Evolutionary conservation across 805 yeast genomes (phyloP).

Genomic region (Pichia kluyveri): DNA sequence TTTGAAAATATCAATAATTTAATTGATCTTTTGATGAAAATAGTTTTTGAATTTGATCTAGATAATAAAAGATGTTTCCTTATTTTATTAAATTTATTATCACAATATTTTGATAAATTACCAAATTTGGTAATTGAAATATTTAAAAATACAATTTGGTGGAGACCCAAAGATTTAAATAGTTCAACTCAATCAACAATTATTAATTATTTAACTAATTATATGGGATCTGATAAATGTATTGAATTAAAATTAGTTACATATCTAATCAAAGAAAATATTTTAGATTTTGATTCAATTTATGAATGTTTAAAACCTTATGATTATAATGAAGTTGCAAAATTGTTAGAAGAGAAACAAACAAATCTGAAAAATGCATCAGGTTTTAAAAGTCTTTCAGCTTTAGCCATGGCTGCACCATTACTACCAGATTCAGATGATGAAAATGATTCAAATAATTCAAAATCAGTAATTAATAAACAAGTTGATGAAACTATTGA

Average conservation of each 20-base stretch:
- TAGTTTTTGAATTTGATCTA: conserved; percentile 67
- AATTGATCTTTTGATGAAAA: conserved; percentile 38
- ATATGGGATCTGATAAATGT: conserved; percentile 1
- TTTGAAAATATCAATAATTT: conserved; percentile 28
- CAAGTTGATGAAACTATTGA: conserved; percentile 4
- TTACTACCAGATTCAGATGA: conserved; percentile 58
- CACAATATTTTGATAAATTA: conserved; percentile 34
- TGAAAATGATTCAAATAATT: conserved; percentile 15
- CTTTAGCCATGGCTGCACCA: conserved; percentile 84
- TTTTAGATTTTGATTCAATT: conserved; percentile 54
- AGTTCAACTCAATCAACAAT: conserved; percentile 15
- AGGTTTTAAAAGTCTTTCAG: conserved; percentile 57
- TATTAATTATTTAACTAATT: conserved; percentile 20
- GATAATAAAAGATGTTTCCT: conserved; percentile 69
- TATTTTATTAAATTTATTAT: conserved; percentile 45
- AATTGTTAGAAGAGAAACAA: conserved; percentile 36
- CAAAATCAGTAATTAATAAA: background rate
- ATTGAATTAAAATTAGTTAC: conserved; percentile 31
- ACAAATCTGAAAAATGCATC: conserved; percentile 46
- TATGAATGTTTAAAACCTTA: conserved; percentile 49
- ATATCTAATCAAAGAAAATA: conserved; percentile 54
- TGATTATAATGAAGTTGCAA: conserved; percentile 29
- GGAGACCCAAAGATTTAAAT: conserved; percentile 29
- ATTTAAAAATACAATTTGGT: conserved; percentile 51
- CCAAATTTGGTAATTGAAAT: conserved; percentile 40